Percentiles rank a stretch among this genome's conserved stretches.
Evolutionary conservation across 2,329 filamentous ascomycete genomes (phyloP).

Genomic region (Blastomyces gilchristii): DNA sequence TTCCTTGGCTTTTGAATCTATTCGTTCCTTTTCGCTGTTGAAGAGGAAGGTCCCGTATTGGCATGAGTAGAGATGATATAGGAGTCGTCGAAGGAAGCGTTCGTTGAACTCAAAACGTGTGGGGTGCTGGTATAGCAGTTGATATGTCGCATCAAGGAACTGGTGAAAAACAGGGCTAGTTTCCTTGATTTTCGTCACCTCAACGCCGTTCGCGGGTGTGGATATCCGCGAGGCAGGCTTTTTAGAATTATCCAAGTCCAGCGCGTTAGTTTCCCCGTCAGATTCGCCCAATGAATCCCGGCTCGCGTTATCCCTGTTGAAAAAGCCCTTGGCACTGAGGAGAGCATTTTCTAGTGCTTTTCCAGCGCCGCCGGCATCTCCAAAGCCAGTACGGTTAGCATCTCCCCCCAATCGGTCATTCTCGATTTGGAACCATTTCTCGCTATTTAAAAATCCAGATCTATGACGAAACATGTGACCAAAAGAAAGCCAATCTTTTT

Average conservation of each 20-base stretch:
- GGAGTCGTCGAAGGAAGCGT: constrained; percentile 72
- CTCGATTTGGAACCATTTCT: constrained; percentile 88
- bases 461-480: constrained; percentile 95
- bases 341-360: constrained; percentile 81
- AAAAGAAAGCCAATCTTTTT: constrained; percentile 97
- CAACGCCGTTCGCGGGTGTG: constrained; percentile 43
- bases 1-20: constrained; percentile 57
- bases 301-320: constrained; percentile 66
- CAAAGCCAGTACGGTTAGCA: constrained; percentile 28
- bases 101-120: constrained; percentile 94
- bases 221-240: constrained; percentile 27
- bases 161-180: constrained; percentile 96
- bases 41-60: constrained; percentile 96
- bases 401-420: constrained; percentile 61
- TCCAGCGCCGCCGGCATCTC: constrained; percentile 38
- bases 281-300: constrained; percentile 55
- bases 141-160: constrained; percentile 89
- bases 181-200: constrained; percentile 69
- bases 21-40: constrained; percentile 83
- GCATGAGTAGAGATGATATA: constrained; percentile 91
- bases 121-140: constrained; percentile 74
- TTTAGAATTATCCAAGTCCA: constrained; percentile 39
- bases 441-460: constrained; percentile 76
- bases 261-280: constrained; percentile 42
- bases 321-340: constrained; percentile 76